Evolutionary conservation across 768 basidiomycete genomes (phyloP).

Genomic region (Daedaleopsis sinensis): DNA sequence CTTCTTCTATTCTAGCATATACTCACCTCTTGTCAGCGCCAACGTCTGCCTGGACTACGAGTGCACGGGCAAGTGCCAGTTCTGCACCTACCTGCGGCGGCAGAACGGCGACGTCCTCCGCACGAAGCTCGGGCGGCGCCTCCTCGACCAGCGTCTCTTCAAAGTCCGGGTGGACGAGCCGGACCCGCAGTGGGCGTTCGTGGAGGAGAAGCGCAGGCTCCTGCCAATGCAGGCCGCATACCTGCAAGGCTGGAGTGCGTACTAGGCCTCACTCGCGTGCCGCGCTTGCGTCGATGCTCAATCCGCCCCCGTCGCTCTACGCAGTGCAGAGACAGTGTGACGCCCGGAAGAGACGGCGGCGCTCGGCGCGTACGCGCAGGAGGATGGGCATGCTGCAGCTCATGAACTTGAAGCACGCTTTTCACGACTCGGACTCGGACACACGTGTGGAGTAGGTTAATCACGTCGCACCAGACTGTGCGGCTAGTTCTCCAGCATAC

Average conservation of each 20-base stretch:
- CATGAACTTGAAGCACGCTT: no score
- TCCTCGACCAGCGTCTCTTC: neutral
- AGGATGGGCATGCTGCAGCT: no score
- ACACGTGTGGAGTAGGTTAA: neutral
- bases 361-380: no score
- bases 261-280: no score
- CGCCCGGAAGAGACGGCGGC: no score
- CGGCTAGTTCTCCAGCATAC: neutral
- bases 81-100: conserved; percentile 7
- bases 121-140: conserved; percentile 6
- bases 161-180: neutral
- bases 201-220: conserved; percentile 6
- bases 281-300: no score
- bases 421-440: neutral
- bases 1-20: neutral
- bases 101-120: conserved; percentile 1
- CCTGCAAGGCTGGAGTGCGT: neutral
- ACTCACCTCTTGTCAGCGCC: neutral
- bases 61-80: conserved; percentile 3
- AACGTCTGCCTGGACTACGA: conserved; percentile 4
- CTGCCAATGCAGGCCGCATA: conserved; percentile 2
- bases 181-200: neutral
- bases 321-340: no score
- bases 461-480: neutral
- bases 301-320: no score